Percentiles rank a stretch among this genome's conserved stretches.
Evolutionary conservation across 78 protist genomes (phyloP).

Genomic region (Ministeria vibrans): DNA sequence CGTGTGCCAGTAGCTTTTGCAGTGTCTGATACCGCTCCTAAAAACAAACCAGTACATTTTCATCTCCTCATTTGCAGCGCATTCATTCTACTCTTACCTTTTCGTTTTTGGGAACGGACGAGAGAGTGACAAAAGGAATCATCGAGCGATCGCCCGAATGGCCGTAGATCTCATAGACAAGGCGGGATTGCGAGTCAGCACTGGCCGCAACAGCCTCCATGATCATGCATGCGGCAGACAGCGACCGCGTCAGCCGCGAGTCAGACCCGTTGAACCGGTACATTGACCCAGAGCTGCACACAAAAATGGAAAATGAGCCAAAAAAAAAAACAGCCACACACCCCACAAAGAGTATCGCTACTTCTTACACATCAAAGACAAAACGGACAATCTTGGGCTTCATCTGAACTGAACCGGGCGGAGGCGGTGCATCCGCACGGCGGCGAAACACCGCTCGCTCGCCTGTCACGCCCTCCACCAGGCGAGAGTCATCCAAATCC

Average conservation of each 20-base stretch:
- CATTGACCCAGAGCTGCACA: conserved; percentile 28
- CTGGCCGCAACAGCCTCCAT: conserved; percentile 31
- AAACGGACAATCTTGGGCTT: conserved; percentile 34
- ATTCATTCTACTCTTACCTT: not conserved
- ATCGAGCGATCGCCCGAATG: not conserved
- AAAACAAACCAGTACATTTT: conserved; percentile 7
- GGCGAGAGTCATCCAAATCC: conserved; percentile 49
- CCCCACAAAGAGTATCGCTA: not conserved
- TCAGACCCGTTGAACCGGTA: conserved; percentile 51
- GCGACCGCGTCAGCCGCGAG: conserved; percentile 33
- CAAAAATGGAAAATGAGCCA: not conserved
- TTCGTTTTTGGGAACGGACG: conserved; percentile 13
- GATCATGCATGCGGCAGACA: conserved; percentile 40
- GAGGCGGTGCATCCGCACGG: conserved; percentile 17
- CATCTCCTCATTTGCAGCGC: not conserved
- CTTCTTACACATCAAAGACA: conserved; percentile 8
- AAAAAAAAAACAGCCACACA: not conserved
- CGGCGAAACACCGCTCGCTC: conserved; percentile 23
- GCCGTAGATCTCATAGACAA: not conserved
- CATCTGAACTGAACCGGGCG: not conserved
- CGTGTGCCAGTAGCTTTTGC: not conserved
- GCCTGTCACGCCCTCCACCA: conserved; percentile 59
- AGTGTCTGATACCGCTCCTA: not conserved
- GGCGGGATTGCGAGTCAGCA: not conserved
- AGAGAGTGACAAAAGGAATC: not conserved